Evolutionary conservation across 805 yeast species (phyloP), one percentile per base, ranked within the genome.

Genomic region (Pichia gijzeniarum): DNA sequence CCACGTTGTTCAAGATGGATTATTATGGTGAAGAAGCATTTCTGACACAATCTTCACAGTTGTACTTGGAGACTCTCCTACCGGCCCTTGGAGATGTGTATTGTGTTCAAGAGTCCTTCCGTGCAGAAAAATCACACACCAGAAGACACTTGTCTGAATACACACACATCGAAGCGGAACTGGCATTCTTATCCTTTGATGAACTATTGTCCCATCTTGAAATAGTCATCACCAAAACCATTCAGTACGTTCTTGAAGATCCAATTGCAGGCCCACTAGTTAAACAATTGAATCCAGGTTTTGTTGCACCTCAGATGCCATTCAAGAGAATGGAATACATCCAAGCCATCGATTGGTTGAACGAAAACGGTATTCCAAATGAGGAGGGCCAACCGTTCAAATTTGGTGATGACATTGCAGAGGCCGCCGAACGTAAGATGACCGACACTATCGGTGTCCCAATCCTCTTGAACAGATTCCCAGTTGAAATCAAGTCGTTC

Each of bases 351-450:
- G 87, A 82, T 31, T 93, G 99, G 98, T 81, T 93, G 69, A 87
- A 88, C 77, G 97, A 90, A 69, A 88, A 91, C 69, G 91, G 84
- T 44, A 80, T 95, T 59, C 81, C 82, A 60, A 93, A 91, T 77
- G 99, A 93, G 73, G 96, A 91, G 12, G 97, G 93, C 52, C 85
- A 88, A 64, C 71, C 73, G 56, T 93, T 91, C 82, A 79, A 84
- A 69, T 93, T 93, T 57, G 99, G 99, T 67, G 99, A 93, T 63
- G 99, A 93, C 67, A 93, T 93, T 53, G 97, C 98, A 50, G 99
- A 93, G 72, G 99, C 99, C 46, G 99, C 97, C 48, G 99, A 93
- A 77, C 85, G 99, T 67, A 86, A 83, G 69, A 93, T 93, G 99
- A 88, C 96, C 30, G 99, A 93, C 65, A 77, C 85, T 48, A 84